Base-by-base conservation (phyloP, 257 asterid species). In the Solanum tarapatanum region DNA sequence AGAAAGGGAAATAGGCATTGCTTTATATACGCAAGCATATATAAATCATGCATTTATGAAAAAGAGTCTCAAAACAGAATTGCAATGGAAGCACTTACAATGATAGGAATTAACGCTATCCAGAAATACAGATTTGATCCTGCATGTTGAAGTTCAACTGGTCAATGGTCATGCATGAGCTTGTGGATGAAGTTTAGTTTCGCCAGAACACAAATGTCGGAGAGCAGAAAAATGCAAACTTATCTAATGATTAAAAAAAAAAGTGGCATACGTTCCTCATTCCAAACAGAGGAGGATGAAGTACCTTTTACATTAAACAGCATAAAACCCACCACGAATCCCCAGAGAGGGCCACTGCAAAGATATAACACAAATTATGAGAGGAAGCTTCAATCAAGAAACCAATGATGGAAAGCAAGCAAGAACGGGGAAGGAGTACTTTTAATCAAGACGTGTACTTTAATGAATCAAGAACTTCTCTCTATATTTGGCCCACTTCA, bases 71-170 rank as follows among this genome's bases (percentile, higher is more conserved):
- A 48, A 17, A 82, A 48, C 8, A 30, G 17, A 30, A 10, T 28
- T 17, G 41, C 11, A 82, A 30, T 82, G 85, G 69, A 48, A 9
- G 85, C 86, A 88, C 99, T 95, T 93, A 97, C 99, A 45, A 92
- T 88, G 92, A 93, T 77, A 17, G 99, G 99, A 88, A 97, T 95
- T 77, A 94, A 92, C 28, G 99, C 98, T 88, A 97, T 96, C 99
- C 99, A 96, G 91, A 97, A 97, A 88, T 97, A 97, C 84, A 97
- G 98, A 93, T 97, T 95, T 11, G 99, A 97, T 87, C 99, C 99
- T 97, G 98, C 94, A 91, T 80, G 64, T 83, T 24, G 41, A 33
- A 84, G 86, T 82, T 84, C 77, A 84, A 87, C 23, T 75, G 48
- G 74, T 70, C 87, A 90, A 23, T 74, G 45, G 73, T 72, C 87